Base-by-base conservation (phyloP, 2,329 filamentous ascomycete species). In the Aspergillus intermedius region DNA sequence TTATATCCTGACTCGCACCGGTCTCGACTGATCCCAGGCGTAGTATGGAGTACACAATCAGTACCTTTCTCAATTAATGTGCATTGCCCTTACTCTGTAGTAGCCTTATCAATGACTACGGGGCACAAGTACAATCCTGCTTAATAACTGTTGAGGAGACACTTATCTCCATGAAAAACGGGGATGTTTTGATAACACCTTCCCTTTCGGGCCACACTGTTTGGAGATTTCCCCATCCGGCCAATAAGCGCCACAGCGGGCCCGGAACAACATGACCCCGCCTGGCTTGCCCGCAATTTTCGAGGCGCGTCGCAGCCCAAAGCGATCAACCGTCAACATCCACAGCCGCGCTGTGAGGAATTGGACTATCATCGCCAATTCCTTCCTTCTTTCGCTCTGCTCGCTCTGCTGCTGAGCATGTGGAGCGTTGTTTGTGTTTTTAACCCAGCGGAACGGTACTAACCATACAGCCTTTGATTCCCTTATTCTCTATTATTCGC, bases 201-300 rank as follows among this genome's bases (percentile, higher is more conserved):
- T 49, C 55, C 46, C 23, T 23, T 57, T 59, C 42, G 10, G 54
- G 54, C 42, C 30, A 32, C 22, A 54, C 60, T 68, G 65, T 68
- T 68, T 63, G 52, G 53, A 48, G 49, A 58, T 64, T 69, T 51
- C 66, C 58, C 32, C 8, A 60, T 67, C 44, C 2, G 53, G 61
- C 4, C 15, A 13, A 19, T 9, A 4, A 8, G 37, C 51, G 42
- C 34, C 35, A 35, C 42, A 30, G 54, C 50, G 55, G 55, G 54
- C 53, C 55, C 53, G 62, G 62, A 61, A 57, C 10, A 66, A 62
- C 21, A 17, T 52, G 56, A 49, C 51, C 62, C 61, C 63, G 63
- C 44, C 25, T 53, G 56, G 54, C 54, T 41, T 30, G 23, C 13
- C 46, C 45, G 37, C 37, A 40, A 40, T 40, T 40, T 35, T 40